Percentiles rank a stretch among this genome's conserved stretches.
Conservation (phyloP, 2,329 filamentous ascomycete species). For the Trichophyton verrucosum region DNA sequence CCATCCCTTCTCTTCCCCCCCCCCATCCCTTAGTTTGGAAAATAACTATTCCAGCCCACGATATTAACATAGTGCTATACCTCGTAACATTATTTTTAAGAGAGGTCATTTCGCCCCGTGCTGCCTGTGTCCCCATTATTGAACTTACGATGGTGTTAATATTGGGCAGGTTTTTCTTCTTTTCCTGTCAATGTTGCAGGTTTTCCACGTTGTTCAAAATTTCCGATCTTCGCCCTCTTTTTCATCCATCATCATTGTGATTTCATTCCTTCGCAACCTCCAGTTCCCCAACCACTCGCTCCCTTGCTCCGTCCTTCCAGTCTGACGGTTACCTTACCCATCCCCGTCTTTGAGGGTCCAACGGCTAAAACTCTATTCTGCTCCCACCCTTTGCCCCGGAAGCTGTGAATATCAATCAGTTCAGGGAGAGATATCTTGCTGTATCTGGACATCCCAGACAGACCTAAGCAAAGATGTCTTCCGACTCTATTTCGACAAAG, state of each 20-base stretch:
- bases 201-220: constrained; percentile 1
- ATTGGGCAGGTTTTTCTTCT: not conserved
- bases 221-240: not conserved
- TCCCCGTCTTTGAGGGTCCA: not conserved
- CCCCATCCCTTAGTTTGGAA: not conserved
- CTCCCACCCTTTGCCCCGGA: not conserved
- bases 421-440: not conserved
- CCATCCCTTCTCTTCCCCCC: not conserved
- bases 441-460: not conserved
- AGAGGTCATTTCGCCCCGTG: not conserved
- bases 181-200: not conserved
- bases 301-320: not conserved
- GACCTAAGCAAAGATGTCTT: not conserved
- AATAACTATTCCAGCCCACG: not conserved
- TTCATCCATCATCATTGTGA: not conserved
- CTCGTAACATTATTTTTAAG: not conserved
- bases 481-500: not conserved
- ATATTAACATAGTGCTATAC: not conserved
- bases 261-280: not conserved
- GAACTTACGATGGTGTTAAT: not conserved
- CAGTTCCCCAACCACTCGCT: not conserved
- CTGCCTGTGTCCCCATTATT: not conserved
- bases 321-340: not conserved
- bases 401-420: not conserved
- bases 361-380: not conserved